phyloP scores from a whole-genome alignment of 1,284 basidiomycete genomes.

The Tausonia pullulans region DNA sequence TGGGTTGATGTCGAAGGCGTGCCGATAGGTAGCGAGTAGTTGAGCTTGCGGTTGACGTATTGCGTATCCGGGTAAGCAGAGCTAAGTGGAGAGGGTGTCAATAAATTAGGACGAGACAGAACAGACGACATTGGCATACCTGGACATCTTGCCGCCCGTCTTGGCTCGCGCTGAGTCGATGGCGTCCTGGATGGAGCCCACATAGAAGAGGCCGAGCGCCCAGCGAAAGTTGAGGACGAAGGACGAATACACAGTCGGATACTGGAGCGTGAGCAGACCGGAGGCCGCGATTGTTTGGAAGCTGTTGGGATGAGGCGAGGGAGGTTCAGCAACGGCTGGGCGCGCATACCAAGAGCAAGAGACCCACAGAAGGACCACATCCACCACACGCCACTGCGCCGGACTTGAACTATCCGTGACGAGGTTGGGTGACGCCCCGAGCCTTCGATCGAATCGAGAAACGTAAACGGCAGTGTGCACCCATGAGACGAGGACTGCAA shows the following conservation, averaged over 20 bases:
- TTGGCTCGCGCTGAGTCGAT: slow-evolving; percentile 69
- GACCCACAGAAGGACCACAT: slow-evolving; percentile 52
- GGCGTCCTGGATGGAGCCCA: slow-evolving; percentile 55
- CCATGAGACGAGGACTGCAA: slow-evolving; percentile 54
- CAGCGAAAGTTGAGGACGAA: slow-evolving; percentile 81
- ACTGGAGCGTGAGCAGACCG: slow-evolving; percentile 71
- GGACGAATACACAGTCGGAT: slow-evolving; percentile 66
- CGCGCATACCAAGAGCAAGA: too few species aligned
- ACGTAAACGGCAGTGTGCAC: slow-evolving; percentile 47
- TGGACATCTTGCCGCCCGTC: slow-evolving; percentile 64
- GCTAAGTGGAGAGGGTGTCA: slow-evolving; percentile 20
- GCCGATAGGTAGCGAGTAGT: slow-evolving; percentile 46
- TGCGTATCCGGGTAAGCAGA: slow-evolving; percentile 46
- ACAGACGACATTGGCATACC: slow-evolving; percentile 25
- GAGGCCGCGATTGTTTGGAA: slow-evolving; percentile 71
- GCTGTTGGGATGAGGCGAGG: too few species aligned
- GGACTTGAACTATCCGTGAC: slow-evolving; percentile 27
- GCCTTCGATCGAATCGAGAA: slow-evolving; percentile 26
- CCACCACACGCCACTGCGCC: slow-evolving; percentile 52
- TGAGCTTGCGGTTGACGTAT: slow-evolving; percentile 66
- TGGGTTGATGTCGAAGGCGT: background rate
- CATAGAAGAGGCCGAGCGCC: slow-evolving; percentile 70
- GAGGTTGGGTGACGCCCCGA: slow-evolving; percentile 26
- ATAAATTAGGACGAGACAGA: background rate
- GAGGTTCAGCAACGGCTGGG: too few species aligned